Conservation (phyloP, 2,329 filamentous ascomycete species). For the Aspergillus unguis region DNA sequence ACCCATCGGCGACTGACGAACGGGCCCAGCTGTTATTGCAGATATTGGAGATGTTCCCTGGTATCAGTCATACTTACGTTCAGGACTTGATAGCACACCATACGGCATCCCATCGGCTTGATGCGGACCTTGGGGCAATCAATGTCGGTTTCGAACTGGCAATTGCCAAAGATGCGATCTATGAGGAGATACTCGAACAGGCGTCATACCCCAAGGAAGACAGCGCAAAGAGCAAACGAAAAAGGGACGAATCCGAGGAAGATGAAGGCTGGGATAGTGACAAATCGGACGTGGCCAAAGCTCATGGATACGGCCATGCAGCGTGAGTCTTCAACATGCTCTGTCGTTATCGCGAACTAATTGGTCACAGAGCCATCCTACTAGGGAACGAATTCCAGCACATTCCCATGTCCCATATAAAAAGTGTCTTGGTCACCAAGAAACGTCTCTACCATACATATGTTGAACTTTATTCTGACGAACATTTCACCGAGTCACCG, state of each 20-base stretch:
- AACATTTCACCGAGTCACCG: constrained; percentile 14
- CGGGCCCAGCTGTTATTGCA: constrained; percentile 27
- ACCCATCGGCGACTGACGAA: neutral
- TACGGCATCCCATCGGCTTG: neutral
- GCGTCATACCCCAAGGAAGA: constrained; percentile 45
- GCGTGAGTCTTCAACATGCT: constrained; percentile 18
- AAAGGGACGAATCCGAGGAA: constrained; percentile 24
- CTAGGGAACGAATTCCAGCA: constrained; percentile 33
- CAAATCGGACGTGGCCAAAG: constrained; percentile 23
- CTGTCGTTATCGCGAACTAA: neutral
- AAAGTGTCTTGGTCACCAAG: constrained; percentile 29
- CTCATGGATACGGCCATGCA: constrained; percentile 16
- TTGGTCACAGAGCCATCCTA: neutral
- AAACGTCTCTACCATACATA: constrained; percentile 31
- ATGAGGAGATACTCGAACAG: constrained; percentile 42
- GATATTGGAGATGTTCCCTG: constrained; percentile 47
- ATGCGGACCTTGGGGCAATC: neutral
- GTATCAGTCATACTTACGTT: constrained; percentile 45
- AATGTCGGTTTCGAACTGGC: neutral
- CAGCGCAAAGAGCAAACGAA: constrained; percentile 34
- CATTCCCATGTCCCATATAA: constrained; percentile 38
- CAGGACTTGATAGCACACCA: constrained; percentile 31
- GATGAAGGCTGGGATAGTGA: constrained; percentile 26
- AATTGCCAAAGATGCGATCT: constrained; percentile 30
- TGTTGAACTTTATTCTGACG: constrained; percentile 22